Percentiles rank a stretch among this genome's conserved stretches.
Evolutionary conservation across 441 rosid genomes (phyloP).

Genomic region (Euphorbia celastroides): DNA sequence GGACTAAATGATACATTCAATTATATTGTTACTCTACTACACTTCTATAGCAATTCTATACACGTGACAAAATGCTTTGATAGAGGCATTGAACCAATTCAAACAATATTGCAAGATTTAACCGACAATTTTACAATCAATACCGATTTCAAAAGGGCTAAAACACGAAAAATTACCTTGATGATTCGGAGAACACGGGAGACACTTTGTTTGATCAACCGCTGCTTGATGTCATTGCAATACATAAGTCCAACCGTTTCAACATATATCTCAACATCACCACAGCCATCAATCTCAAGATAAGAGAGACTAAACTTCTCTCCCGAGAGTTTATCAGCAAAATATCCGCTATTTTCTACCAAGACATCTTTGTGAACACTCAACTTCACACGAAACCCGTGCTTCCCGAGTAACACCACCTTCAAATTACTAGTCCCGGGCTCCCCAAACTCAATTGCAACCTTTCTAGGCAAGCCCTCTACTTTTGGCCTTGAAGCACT

Average conservation of each 20-base stretch:
- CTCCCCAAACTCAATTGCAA: conserved; percentile 90
- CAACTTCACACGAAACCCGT: conserved; percentile 90
- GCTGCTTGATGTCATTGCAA: conserved; percentile 87
- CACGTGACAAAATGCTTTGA: no score
- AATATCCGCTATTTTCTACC: conserved; percentile 60
- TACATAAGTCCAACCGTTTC: conserved; percentile 94
- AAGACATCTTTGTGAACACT: conserved; percentile 78
- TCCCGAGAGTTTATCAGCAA: conserved; percentile 58
- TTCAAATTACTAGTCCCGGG: conserved; percentile 79
- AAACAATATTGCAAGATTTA: background rate
- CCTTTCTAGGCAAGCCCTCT: conserved; percentile 81
- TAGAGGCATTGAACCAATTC: no score
- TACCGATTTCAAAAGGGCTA: background rate
- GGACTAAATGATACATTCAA: no score
- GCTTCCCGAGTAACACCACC: conserved; percentile 79
- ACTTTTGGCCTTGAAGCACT: conserved; percentile 55
- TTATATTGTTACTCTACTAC: no score
- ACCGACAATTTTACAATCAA: conserved; percentile 12
- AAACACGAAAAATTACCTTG: conserved; percentile 47
- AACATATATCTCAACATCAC: conserved; percentile 82
- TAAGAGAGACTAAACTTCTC: conserved; percentile 52
- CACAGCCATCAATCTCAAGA: conserved; percentile 75
- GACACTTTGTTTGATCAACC: conserved; percentile 87
- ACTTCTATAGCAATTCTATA: no score
- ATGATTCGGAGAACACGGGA: conserved; percentile 82